phyloP scores from a whole-genome alignment of 1,139 yeast species.

The Sugiyamaella pinicola region DNA sequence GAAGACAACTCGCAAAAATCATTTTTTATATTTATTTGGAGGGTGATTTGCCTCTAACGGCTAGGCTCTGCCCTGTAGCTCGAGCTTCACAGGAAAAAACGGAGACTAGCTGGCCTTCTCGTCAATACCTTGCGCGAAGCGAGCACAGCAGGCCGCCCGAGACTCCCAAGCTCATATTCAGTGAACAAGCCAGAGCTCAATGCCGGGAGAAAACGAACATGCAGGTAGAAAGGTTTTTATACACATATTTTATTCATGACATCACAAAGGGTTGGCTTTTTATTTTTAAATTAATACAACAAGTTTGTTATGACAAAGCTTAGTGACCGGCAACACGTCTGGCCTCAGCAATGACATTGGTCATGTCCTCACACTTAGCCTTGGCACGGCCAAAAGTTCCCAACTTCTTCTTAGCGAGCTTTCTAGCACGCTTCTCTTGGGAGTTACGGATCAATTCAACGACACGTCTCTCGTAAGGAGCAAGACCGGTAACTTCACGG shows the following conservation, averaged over 20 bases:
- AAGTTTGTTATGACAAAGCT: constrained; percentile 17
- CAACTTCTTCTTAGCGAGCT: constrained; percentile 99
- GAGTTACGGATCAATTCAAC: constrained; percentile 99
- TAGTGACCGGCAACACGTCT: constrained; percentile 60
- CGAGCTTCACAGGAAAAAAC: too few species aligned
- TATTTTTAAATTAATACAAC: constrained; percentile 17
- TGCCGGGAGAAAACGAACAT: neutral
- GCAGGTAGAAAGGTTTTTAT: neutral
- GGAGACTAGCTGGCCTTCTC: too few species aligned
- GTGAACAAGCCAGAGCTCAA: too few species aligned
- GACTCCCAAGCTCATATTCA: too few species aligned
- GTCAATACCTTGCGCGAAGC: too few species aligned
- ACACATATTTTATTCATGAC: constrained; percentile 6
- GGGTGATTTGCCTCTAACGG: too few species aligned
- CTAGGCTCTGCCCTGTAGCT: too few species aligned
- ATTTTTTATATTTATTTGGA: too few species aligned
- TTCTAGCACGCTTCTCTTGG: constrained; percentile 99
- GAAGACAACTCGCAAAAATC: neutral
- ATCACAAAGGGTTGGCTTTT: constrained; percentile 12
- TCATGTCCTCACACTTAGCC: constrained; percentile 99
- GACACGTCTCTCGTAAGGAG: constrained; percentile 99
- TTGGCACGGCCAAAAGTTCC: constrained; percentile 99
- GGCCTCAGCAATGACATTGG: constrained; percentile 94
- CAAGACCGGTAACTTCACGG: constrained; percentile 97
- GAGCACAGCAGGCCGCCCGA: too few species aligned